These are phyloP conservation scores for Trifolium subterraneum DNA, from an alignment of 306 rosid genomes.

Conservation along the genomic window DNA sequence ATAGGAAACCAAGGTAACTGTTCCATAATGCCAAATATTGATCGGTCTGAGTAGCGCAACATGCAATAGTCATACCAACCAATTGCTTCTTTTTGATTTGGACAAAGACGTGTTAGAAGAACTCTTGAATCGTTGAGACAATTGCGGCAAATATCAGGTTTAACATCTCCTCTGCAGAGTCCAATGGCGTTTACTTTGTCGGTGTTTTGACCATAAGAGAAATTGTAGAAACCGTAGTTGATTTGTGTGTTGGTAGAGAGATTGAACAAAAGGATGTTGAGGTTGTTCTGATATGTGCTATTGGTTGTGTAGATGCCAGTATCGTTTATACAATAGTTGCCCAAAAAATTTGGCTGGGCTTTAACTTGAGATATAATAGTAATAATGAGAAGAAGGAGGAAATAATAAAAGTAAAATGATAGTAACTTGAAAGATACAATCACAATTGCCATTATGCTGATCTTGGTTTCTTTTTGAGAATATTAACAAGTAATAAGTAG, in stretches of 20 bases:
- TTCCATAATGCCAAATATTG: background rate
- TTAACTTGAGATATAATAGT: no score
- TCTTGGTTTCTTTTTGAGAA: background rate
- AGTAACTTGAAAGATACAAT: background rate
- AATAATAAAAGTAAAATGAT: background rate
- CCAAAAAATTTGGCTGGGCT: no score
- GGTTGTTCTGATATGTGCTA: background rate
- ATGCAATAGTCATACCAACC: background rate
- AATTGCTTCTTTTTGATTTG: slow-evolving; percentile 18
- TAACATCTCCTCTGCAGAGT: slow-evolving; percentile 7
- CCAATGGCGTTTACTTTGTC: background rate
- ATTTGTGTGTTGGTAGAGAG: background rate
- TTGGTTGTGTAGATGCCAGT: background rate
- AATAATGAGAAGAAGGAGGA: background rate
- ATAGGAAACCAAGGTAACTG: fast-evolving
- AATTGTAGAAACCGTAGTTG: background rate
- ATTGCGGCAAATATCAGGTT: background rate
- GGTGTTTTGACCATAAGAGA: background rate
- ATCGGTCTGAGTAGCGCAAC: background rate
- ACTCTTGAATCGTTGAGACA: background rate
- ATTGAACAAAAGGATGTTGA: background rate
- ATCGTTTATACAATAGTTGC: background rate
- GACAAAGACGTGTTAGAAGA: background rate
- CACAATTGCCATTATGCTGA: background rate
- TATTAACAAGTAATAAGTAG: no score